Evolutionary conservation across 352 stramenopile genomes (phyloP), one percentile per base, ranked within the genome.

Genomic region (Elongisporangium prolatum): DNA sequence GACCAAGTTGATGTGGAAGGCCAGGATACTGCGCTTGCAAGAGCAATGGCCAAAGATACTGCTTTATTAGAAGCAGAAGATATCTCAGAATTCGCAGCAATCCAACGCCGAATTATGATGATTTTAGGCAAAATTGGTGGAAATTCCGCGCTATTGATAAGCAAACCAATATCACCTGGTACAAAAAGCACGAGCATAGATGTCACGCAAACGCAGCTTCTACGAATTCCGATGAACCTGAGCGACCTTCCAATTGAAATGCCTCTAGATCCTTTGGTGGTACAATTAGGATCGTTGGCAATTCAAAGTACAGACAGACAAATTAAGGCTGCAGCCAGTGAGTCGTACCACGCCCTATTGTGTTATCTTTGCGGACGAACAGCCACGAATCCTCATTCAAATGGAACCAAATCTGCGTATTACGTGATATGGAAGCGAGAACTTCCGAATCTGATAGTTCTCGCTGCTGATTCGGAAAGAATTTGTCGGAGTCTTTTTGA

Each of bases 291-390:
- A 48, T 51, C 72, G 24, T 62, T 90, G 20, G 82, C 79, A 50
- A 56, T 64, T 48, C 21, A 74, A 1, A 84, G 73, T 37, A 88
- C 81, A 2, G 71, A 91, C 34, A 69, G 85, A 18, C 57, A 68
- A 25, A 58, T 91, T 40, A 94, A 92, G 67, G 60, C 73, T 21
- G 75, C 64, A 50, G 77, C 79, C 22, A 75, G 74, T 54, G 85
- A 94, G 69, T 64, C 72, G 16, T 91, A 85, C 51, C 85, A 94
- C 54, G 80, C 79, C 4, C 57, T 94, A 25, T 52, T 87, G 11
- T 80, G 77, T 24, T 90, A 84, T 56, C 57, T 94, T 4, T 90
- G 80, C 50, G 85, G 82, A 7, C 82, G 81, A 50, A 94, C 83
- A 37, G 73, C 70, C 9, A 91, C 77, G 10, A 67, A 86, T 59